Conservation (phyloP, 345 rosid genomes). For the Syzygium aromaticum region DNA sequence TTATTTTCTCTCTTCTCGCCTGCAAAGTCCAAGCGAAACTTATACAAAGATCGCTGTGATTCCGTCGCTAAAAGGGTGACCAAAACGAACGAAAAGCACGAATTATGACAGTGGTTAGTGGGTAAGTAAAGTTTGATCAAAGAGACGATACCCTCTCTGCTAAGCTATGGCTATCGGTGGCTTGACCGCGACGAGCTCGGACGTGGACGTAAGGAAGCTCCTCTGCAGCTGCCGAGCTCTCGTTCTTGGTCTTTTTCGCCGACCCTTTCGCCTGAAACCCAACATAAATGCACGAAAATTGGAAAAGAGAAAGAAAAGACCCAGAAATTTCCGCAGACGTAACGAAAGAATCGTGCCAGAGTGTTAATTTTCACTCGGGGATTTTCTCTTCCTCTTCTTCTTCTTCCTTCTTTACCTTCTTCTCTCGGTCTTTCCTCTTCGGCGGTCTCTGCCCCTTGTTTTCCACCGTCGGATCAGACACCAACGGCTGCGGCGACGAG, state of each 20-base stretch:
- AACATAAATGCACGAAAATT: neutral
- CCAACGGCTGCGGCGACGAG: slow-evolving; percentile 16
- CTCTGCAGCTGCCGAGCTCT: slow-evolving; percentile 30
- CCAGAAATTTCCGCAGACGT: neutral
- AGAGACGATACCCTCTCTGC: slow-evolving; percentile 46
- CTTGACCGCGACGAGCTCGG: slow-evolving; percentile 64
- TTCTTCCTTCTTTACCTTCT: slow-evolving; percentile 24
- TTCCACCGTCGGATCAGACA: slow-evolving; percentile 21
- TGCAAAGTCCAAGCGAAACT: slow-evolving; percentile 1
- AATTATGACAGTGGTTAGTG: neutral
- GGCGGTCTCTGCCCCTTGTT: slow-evolving; percentile 16
- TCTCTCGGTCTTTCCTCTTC: slow-evolving; percentile 47
- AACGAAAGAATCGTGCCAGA: neutral
- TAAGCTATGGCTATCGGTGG: slow-evolving; percentile 64
- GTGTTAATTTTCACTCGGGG: neutral
- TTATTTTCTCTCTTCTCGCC: slow-evolving; percentile 73
- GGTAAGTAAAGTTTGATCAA: neutral
- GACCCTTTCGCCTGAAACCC: slow-evolving; percentile 25
- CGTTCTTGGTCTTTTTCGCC: slow-evolving; percentile 40
- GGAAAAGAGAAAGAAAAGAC: neutral
- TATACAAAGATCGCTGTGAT: neutral
- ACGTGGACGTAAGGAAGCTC: slow-evolving; percentile 61
- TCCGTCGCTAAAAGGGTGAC: neutral
- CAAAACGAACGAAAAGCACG: neutral
- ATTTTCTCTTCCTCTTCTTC: neutral